Conservation (phyloP, 2,329 filamentous ascomycete species). For the Colletotrichum sp. region DNA sequence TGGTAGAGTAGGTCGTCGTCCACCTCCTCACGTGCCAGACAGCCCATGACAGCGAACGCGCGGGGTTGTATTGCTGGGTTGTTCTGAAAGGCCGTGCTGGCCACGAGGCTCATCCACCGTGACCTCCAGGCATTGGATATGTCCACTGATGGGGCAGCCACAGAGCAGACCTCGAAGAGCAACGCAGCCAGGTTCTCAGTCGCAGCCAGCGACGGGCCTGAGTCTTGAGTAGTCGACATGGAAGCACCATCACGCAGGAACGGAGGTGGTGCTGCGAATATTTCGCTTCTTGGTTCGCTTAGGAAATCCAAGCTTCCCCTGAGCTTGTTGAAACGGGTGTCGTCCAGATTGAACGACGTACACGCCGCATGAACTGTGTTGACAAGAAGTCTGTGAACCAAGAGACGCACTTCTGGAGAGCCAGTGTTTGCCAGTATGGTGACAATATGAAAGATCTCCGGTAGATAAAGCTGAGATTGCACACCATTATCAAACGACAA, state of each 20-base stretch:
- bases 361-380: constrained; percentile 73
- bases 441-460: constrained; percentile 73
- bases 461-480: constrained; percentile 70
- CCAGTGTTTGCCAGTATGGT: constrained; percentile 75
- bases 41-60: constrained; percentile 75
- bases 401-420: constrained; percentile 56
- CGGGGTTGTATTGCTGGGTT: constrained; percentile 74
- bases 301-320: constrained; percentile 61
- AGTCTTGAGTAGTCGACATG: constrained; percentile 59
- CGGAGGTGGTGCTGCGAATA: constrained; percentile 54
- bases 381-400: constrained; percentile 68
- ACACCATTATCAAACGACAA: constrained; percentile 72
- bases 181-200: constrained; percentile 67
- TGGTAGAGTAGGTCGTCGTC: constrained; percentile 76
- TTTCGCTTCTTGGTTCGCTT: constrained; percentile 63
- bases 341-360: constrained; percentile 68
- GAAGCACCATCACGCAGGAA: constrained; percentile 58
- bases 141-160: constrained; percentile 68
- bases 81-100: constrained; percentile 75
- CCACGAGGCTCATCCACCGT: constrained; percentile 75
- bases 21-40: constrained; percentile 72
- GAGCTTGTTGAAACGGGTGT: constrained; percentile 60
- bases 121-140: constrained; percentile 73
- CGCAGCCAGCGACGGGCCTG: constrained; percentile 53
- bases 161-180: constrained; percentile 66